phyloP scores from a whole-genome alignment of 805 yeast genomes.

The Lachancea thermotolerans region DNA sequence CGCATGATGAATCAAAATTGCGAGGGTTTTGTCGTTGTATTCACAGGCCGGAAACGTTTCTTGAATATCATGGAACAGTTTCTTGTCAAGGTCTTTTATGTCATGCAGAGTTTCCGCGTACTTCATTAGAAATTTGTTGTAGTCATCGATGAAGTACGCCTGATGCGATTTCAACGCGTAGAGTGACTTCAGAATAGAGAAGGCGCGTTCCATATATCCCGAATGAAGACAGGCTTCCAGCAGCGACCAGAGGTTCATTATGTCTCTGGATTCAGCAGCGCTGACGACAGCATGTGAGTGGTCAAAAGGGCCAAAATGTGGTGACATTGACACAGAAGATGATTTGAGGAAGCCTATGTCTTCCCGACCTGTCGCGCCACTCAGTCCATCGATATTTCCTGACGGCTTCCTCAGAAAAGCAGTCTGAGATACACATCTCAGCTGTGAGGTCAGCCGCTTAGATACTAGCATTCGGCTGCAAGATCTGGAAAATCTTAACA shows the following conservation, averaged over 20 bases:
- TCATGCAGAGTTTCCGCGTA: conserved; percentile 21
- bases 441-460: not conserved
- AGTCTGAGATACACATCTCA: conserved; percentile 2
- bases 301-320: conserved; percentile 26
- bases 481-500: conserved; percentile 3
- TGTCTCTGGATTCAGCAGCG: conserved; percentile 40
- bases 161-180: conserved; percentile 40
- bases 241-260: conserved; percentile 65
- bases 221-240: conserved; percentile 72
- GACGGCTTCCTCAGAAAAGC: conserved; percentile 1
- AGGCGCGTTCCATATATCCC: conserved; percentile 62
- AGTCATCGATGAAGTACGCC: conserved; percentile 53
- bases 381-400: not conserved
- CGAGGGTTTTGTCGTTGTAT: conserved; percentile 52
- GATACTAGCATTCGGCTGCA: not conserved
- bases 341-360: conserved; percentile 16
- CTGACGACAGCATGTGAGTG: conserved; percentile 18
- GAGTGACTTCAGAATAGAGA: conserved; percentile 55
- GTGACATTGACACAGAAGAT: conserved; percentile 10
- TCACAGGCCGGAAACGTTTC: conserved; percentile 28
- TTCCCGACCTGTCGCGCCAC: not conserved
- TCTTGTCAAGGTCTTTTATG: conserved; percentile 36
- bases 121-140: conserved; percentile 52
- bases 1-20: conserved; percentile 49
- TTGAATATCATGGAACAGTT: conserved; percentile 38